Conservation (phyloP, 805 yeast genomes). For the Torulaspora franciscae region DNA sequence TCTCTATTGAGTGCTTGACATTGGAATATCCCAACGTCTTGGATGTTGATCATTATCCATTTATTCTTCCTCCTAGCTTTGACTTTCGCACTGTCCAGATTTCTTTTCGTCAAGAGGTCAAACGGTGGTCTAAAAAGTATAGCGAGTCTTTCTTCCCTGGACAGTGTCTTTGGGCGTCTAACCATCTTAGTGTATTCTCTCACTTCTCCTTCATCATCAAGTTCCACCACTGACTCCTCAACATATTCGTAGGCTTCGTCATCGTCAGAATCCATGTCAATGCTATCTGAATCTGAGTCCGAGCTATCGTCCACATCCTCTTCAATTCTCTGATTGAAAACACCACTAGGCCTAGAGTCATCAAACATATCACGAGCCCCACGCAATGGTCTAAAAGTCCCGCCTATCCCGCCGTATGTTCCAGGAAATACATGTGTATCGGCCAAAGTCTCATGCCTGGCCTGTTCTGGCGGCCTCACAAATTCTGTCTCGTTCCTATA, state of each 20-base stretch:
- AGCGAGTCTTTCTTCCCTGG: conserved; percentile 57
- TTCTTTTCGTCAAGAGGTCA: conserved; percentile 67
- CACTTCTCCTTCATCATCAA: conserved; percentile 38
- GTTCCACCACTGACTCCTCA: conserved; percentile 32
- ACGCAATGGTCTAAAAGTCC: conserved; percentile 28
- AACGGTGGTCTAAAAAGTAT: conserved; percentile 88
- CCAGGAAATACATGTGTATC: conserved; percentile 36
- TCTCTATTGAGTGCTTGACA: conserved; percentile 92
- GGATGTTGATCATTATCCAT: conserved; percentile 87
- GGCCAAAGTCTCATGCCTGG: conserved; percentile 62
- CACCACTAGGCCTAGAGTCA: conserved; percentile 32
- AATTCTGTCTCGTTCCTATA: conserved; percentile 42
- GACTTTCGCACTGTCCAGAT: conserved; percentile 66
- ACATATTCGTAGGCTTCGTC: conserved; percentile 34
- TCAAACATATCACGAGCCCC: conserved; percentile 34
- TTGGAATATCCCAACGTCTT: conserved; percentile 75
- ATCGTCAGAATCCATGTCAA: conserved; percentile 38
- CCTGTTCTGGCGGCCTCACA: conserved; percentile 75
- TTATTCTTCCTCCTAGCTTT: conserved; percentile 57
- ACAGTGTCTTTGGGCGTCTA: conserved; percentile 21
- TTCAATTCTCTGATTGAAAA: conserved; percentile 37
- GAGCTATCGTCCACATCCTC: conserved; percentile 19
- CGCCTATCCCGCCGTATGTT: conserved; percentile 39
- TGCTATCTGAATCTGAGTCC: conserved; percentile 39
- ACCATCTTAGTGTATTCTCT: conserved; percentile 32